phyloP scores from a whole-genome alignment of 2,329 filamentous ascomycete species.

The Cladophialophora immunda region DNA sequence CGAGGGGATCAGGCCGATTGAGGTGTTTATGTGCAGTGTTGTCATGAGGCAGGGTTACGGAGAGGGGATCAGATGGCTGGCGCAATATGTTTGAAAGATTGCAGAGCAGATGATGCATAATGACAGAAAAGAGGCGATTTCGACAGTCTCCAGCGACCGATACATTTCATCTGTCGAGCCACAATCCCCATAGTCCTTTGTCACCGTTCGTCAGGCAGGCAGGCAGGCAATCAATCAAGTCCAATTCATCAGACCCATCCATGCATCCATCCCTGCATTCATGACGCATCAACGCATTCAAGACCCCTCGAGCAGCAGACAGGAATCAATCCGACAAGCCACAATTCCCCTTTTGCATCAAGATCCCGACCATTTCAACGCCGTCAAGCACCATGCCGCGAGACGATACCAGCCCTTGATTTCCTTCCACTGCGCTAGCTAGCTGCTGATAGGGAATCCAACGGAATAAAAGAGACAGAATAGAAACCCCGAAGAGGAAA shows the following conservation, averaged over 20 bases:
- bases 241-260: neutral
- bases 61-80: conserved; percentile 89
- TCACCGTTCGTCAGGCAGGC: neutral
- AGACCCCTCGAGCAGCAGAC: too few species aligned
- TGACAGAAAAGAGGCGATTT: neutral
- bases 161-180: conserved; percentile 1
- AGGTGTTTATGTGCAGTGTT: conserved; percentile 99
- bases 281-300: neutral
- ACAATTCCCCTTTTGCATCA: too few species aligned
- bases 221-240: neutral
- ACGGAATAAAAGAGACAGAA: too few species aligned
- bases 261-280: neutral
- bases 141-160: neutral
- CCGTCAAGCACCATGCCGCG: too few species aligned
- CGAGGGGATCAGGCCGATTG: conserved; percentile 91
- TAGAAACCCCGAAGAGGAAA: too few species aligned
- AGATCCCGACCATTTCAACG: too few species aligned
- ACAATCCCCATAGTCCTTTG: conserved; percentile 5
- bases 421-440: too few species aligned
- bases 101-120: neutral
- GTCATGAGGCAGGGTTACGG: conserved; percentile 97
- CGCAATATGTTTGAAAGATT: conserved; percentile 79
- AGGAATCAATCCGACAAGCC: too few species aligned
- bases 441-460: too few species aligned
- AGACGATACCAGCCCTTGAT: too few species aligned